Conservation (phyloP, 192 early-diverging fungal species). For the Geranomyces variabilis region DNA sequence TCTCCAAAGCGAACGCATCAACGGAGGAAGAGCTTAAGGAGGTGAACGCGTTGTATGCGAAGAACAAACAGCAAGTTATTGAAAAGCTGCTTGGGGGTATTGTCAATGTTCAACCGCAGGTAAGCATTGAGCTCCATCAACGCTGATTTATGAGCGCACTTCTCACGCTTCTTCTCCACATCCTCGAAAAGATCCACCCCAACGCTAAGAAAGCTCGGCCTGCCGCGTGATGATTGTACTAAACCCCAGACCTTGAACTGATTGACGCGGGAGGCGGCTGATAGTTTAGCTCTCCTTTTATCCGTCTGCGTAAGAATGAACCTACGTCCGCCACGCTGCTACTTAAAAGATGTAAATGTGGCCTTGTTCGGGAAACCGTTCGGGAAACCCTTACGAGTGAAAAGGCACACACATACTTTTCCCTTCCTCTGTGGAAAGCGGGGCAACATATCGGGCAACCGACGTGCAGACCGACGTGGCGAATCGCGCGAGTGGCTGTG, state of each 20-base stretch:
- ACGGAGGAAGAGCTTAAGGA: slow-evolving; percentile 71
- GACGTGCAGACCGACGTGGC: background rate
- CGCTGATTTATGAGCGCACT: background rate
- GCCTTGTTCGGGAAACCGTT: too few species aligned
- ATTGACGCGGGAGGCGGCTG: too few species aligned
- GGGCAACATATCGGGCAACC: too few species aligned
- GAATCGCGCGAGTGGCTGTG: background rate
- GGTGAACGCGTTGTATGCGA: slow-evolving; percentile 59
- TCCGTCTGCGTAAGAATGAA: too few species aligned
- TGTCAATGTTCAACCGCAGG: slow-evolving; percentile 68
- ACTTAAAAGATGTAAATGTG: too few species aligned
- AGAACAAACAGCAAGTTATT: slow-evolving; percentile 70
- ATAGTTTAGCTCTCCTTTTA: too few species aligned
- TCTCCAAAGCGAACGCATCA: slow-evolving; percentile 63
- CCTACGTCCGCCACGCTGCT: too few species aligned
- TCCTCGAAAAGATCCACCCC: slow-evolving; percentile 4
- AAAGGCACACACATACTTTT: too few species aligned
- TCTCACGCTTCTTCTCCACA: background rate
- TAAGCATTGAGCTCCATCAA: slow-evolving; percentile 23
- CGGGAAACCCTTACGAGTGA: too few species aligned
- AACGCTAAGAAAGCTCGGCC: slow-evolving; percentile 24
- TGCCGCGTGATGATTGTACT: slow-evolving; percentile 15
- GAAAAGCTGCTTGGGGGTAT: slow-evolving; percentile 68
- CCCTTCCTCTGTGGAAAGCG: too few species aligned
- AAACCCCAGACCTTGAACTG: too few species aligned